These are phyloP conservation scores for Suillus occidentalis DNA, from an alignment of 768 basidiomycete genomes.

Conservation along the genomic window DNA sequence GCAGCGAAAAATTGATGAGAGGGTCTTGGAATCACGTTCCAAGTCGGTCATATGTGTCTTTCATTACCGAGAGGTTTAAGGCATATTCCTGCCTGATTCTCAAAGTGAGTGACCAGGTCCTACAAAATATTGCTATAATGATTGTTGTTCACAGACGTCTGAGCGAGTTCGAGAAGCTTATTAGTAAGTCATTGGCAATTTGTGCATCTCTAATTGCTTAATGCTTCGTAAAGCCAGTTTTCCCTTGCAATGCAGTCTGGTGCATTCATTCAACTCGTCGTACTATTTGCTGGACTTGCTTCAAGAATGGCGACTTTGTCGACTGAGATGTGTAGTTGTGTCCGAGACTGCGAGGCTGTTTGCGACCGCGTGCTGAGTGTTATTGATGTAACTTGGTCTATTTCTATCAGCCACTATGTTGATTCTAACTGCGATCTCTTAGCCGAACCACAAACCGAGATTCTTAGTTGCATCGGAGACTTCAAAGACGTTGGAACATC, in stretches of 20 bases:
- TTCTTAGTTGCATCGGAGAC: background rate
- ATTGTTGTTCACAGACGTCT: slow-evolving; percentile 39
- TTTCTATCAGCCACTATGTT: background rate
- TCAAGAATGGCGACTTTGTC: slow-evolving; percentile 54
- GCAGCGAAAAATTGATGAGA: slow-evolving; percentile 53
- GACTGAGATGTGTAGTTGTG: slow-evolving; percentile 42
- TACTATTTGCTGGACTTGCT: slow-evolving; percentile 59
- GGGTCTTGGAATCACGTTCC: slow-evolving; percentile 68
- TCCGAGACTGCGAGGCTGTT: slow-evolving; percentile 30
- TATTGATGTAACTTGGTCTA: slow-evolving; percentile 32
- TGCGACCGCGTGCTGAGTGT: slow-evolving; percentile 29
- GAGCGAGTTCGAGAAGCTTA: slow-evolving; percentile 51
- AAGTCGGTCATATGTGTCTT: slow-evolving; percentile 32
- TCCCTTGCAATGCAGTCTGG: slow-evolving; percentile 66
- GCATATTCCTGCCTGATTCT: slow-evolving; percentile 40
- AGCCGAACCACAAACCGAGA: slow-evolving; percentile 17
- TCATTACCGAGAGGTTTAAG: slow-evolving; percentile 36
- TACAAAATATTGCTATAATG: background rate
- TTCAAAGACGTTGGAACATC: background rate
- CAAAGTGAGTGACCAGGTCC: slow-evolving; percentile 39
- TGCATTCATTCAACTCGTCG: slow-evolving; percentile 68
- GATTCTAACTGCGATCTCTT: slow-evolving; percentile 9
- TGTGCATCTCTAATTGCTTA: background rate
- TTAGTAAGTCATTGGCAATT: slow-evolving; percentile 38
- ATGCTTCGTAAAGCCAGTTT: slow-evolving; percentile 48